Conservation (phyloP, 2,329 filamentous ascomycete genomes). For the Coniochaeta hoffmannii region DNA sequence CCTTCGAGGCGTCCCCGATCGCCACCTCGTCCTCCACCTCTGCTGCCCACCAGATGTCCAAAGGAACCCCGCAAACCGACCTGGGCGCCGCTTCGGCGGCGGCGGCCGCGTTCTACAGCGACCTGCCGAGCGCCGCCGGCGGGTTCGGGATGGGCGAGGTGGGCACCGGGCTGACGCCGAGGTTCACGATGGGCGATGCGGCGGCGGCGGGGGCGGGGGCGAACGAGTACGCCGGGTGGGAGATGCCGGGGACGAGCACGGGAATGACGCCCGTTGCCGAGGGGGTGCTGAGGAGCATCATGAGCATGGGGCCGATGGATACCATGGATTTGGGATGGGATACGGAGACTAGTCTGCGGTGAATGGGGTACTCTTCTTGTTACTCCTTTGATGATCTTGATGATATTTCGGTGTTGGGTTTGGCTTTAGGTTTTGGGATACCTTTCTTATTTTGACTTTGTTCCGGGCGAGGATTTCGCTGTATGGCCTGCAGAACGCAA, state of each 20-base stretch:
- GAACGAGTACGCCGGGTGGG: not conserved
- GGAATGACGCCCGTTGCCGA: constrained; percentile 50
- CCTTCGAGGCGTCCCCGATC: constrained; percentile 47
- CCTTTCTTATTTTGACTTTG: not conserved
- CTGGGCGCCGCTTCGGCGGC: constrained; percentile 11
- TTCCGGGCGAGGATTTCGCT: not conserved
- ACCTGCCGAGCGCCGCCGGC: constrained; percentile 16
- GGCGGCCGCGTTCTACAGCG: constrained; percentile 27
- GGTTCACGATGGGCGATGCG: constrained; percentile 22
- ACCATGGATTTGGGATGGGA: constrained; percentile 44
- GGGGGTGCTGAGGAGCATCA: constrained; percentile 47
- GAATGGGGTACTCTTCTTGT: not conserved
- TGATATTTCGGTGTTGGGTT: not conserved
- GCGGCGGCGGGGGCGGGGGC: constrained; percentile 4
- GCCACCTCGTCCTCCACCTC: constrained; percentile 26
- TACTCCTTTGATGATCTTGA: not conserved
- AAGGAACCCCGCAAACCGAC: not conserved
- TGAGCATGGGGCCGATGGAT: constrained; percentile 54
- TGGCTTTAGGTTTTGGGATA: not conserved
- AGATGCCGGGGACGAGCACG: constrained; percentile 21
- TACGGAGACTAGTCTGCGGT: constrained; percentile 1
- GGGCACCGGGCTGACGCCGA: constrained; percentile 23
- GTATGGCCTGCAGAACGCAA: not conserved
- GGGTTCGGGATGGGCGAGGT: constrained; percentile 27
- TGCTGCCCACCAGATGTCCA: not conserved